phyloP scores from a whole-genome alignment of 2,329 filamentous ascomycete genomes.

The Onygenales sp. region DNA sequence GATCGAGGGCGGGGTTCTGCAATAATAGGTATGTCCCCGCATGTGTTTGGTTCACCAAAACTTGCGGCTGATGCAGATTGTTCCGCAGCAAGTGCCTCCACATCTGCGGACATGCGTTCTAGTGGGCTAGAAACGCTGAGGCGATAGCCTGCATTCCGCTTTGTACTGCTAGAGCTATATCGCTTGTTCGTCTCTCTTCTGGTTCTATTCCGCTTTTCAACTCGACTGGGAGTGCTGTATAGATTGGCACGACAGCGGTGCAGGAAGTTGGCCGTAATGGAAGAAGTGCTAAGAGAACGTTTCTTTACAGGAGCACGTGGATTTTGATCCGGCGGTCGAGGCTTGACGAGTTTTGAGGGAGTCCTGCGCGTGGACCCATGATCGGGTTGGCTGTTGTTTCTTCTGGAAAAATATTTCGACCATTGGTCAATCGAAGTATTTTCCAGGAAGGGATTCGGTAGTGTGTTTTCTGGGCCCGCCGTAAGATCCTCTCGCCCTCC shows the following conservation, averaged over 20 bases:
- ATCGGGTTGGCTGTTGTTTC: background rate
- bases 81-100: background rate
- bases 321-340: background rate
- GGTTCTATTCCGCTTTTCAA: conserved; percentile 8
- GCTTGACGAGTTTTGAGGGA: background rate
- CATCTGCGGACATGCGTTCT: background rate
- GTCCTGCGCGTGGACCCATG: background rate
- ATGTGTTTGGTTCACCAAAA: background rate
- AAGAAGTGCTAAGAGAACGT: background rate
- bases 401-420: background rate
- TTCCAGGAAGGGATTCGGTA: background rate
- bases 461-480: background rate
- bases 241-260: conserved; percentile 7
- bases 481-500: background rate
- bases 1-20: background rate
- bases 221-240: conserved; percentile 4
- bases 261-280: conserved; percentile 1
- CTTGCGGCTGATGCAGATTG: background rate
- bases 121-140: background rate
- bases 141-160: background rate
- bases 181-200: conserved; percentile 3
- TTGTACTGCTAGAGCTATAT: background rate
- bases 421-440: background rate
- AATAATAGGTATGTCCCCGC: background rate
- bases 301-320: background rate